phyloP scores from a whole-genome alignment of 768 basidiomycete genomes.

The Gloeostereum incarnatum region DNA sequence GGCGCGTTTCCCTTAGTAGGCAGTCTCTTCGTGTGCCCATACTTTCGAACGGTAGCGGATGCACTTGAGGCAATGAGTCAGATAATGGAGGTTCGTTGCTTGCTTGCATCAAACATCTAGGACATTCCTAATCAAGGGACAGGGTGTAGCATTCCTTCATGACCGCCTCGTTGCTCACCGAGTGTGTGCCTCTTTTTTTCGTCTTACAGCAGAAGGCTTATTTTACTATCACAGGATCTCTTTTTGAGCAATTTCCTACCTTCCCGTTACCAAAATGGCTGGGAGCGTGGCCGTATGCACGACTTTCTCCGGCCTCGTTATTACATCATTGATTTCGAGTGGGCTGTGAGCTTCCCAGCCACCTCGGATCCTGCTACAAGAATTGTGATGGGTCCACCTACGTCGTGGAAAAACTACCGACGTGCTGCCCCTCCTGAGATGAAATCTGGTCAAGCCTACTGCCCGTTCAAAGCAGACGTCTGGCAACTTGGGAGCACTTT shows the following conservation, averaged over 20 bases:
- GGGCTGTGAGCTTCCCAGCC: slow-evolving; percentile 1
- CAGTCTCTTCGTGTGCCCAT: not conserved
- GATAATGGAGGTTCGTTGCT: slow-evolving; percentile 2
- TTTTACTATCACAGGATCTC: slow-evolving; percentile 1
- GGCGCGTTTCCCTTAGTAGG: slow-evolving; percentile 4
- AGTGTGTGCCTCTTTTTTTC: not conserved
- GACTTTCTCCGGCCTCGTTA: slow-evolving; percentile 3
- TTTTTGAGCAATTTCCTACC: slow-evolving; percentile 2
- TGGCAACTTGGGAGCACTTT: slow-evolving; percentile 6
- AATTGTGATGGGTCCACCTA: slow-evolving; percentile 3
- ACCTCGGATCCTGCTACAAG: slow-evolving; percentile 2
- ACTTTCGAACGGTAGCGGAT: not conserved
- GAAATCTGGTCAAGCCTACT: not conserved
- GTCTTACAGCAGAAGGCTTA: not conserved
- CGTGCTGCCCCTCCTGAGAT: slow-evolving; percentile 3
- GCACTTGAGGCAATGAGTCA: slow-evolving; percentile 2
- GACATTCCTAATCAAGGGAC: not conserved
- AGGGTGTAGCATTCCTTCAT: slow-evolving; percentile 6
- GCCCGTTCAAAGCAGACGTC: slow-evolving; percentile 7
- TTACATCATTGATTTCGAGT: slow-evolving; percentile 7
- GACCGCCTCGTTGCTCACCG: slow-evolving; percentile 3
- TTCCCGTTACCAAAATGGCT: not conserved
- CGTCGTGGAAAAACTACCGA: slow-evolving; percentile 1
- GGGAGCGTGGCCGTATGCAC: not conserved
- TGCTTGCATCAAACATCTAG: too few species aligned